These are phyloP conservation scores for Alternaria atra DNA, from an alignment of 2,329 filamentous ascomycete genomes.

Conservation along the genomic window DNA sequence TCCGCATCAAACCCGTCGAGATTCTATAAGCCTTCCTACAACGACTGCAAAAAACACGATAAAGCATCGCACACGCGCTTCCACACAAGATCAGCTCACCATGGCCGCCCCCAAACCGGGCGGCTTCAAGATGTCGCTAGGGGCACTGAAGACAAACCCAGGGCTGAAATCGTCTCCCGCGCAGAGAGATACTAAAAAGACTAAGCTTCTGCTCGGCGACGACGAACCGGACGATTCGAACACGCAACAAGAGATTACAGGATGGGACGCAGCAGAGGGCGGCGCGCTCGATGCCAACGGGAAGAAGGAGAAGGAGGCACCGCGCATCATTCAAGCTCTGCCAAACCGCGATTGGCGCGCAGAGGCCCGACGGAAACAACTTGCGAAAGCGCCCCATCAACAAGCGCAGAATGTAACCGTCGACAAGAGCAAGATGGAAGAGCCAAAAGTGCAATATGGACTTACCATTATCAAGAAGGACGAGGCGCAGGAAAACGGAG, in stretches of 20 bases:
- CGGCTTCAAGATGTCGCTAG: slow-evolving; percentile 50
- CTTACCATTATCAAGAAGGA: slow-evolving; percentile 60
- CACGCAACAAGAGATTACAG: slow-evolving; percentile 57
- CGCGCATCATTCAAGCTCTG: slow-evolving; percentile 66
- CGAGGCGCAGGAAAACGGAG: slow-evolving; percentile 20
- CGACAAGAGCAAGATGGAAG: slow-evolving; percentile 47
- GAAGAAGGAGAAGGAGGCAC: slow-evolving; percentile 53
- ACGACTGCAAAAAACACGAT: not conserved
- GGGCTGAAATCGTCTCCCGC: slow-evolving; percentile 31
- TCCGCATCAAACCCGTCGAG: not conserved
- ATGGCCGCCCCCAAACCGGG: slow-evolving; percentile 44
- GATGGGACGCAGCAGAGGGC: slow-evolving; percentile 63
- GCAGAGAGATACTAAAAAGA: slow-evolving; percentile 36
- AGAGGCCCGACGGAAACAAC: slow-evolving; percentile 62
- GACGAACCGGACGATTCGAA: slow-evolving; percentile 42
- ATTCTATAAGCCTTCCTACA: not conserved
- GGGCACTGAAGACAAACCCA: slow-evolving; percentile 38
- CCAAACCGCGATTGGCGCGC: slow-evolving; percentile 71
- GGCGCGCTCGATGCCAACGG: slow-evolving; percentile 55
- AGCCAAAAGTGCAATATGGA: slow-evolving; percentile 58
- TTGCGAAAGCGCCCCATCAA: slow-evolving; percentile 66
- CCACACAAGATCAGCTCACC: slow-evolving; percentile 29
- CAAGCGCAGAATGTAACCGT: slow-evolving; percentile 47
- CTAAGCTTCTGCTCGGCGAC: slow-evolving; percentile 41
- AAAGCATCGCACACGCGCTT: slow-evolving; percentile 3